Percentiles rank a stretch among this genome's conserved stretches.
Conservation (phyloP, 2,329 filamentous ascomycete genomes). For the Aspergillus versicolor region DNA sequence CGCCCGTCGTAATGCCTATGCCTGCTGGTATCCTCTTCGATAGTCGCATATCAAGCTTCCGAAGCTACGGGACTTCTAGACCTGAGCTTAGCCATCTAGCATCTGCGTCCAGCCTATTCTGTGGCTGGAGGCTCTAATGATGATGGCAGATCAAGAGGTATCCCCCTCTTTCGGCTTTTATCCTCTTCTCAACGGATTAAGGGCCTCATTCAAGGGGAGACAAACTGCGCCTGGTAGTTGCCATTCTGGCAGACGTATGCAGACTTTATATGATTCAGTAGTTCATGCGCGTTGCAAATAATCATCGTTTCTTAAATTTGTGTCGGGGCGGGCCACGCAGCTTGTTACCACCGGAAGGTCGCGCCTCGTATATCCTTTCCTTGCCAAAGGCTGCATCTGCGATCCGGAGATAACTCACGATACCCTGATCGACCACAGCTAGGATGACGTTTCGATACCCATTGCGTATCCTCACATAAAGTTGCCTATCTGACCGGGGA, state of each 20-base stretch:
- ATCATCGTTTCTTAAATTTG: conserved; percentile 34
- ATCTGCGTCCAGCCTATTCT: conserved; percentile 34
- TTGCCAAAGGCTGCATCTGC: conserved; percentile 76
- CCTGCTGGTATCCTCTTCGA: not conserved
- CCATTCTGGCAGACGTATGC: not conserved
- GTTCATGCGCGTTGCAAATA: not conserved
- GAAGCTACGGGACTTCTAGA: not conserved
- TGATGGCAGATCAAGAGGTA: conserved; percentile 43
- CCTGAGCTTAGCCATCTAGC: conserved; percentile 31
- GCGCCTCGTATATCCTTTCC: conserved; percentile 66
- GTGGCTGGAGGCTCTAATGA: conserved; percentile 50
- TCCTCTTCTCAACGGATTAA: conserved; percentile 21
- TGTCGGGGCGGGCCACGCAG: conserved; percentile 26
- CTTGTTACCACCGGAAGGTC: conserved; percentile 30
- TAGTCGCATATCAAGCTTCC: not conserved
- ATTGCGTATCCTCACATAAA: conserved; percentile 79
- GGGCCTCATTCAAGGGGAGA: conserved; percentile 31
- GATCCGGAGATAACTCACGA: conserved; percentile 83
- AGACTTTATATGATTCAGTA: not conserved
- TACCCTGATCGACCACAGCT: conserved; percentile 83
- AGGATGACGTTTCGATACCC: conserved; percentile 81
- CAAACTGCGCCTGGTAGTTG: conserved; percentile 14
- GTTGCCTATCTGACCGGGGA: conserved; percentile 51
- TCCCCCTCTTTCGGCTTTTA: conserved; percentile 25
- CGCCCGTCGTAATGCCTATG: not conserved